Evolutionary conservation across 805 yeast genomes (phyloP), one percentile per base, ranked within the genome.

Genomic region (Wickerhamiella nectarea): DNA sequence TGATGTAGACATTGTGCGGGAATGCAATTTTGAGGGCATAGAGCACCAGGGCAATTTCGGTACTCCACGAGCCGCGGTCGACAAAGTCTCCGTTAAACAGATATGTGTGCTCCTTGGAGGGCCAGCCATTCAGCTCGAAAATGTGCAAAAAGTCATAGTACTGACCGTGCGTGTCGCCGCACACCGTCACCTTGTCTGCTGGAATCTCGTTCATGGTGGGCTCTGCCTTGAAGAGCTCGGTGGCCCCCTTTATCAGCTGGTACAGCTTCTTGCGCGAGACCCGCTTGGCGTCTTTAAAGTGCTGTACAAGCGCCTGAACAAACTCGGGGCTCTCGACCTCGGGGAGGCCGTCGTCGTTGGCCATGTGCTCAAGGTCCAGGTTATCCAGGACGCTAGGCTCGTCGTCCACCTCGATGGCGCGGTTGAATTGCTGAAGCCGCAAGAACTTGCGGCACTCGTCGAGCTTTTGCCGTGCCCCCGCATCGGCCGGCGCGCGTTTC

Each of bases 131-230:
- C 36, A 59, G 69, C 26, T 70, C 61, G 61, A 91, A 89, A 43
- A 91, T 70, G 57, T 86, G 80, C 55, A 89, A 63, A 42, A 91
- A 77, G 59, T 91, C 98, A 56, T 74, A 89, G 59, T 81, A 86
- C 63, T 91, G 98, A 34, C 98, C 98, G 60, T 91, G 98, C 0
- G 96, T 89, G 61, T 91, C 98, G 52, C 98, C 98, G 53, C 94
- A 91, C 8, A 91, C 82, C 1, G 96, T 84, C 38, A 89, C 68
- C 44, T 66, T 61, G n/a, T 56, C 56, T 9, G 45, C 53, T 2
- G 66, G 65, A 33, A 89, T 58, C 56, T 87, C 97, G 28, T 78
- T 80, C 69, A 87, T 66, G 1, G 94, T 70, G 6, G 78, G 72
- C 58, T 89, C 96, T 2, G 65, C 49, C 45, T 63, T 65, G 52